These are phyloP conservation scores for Chrysanthemum makinoi DNA, from an alignment of 129 eudicot genomes.

Conservation along the genomic window DNA sequence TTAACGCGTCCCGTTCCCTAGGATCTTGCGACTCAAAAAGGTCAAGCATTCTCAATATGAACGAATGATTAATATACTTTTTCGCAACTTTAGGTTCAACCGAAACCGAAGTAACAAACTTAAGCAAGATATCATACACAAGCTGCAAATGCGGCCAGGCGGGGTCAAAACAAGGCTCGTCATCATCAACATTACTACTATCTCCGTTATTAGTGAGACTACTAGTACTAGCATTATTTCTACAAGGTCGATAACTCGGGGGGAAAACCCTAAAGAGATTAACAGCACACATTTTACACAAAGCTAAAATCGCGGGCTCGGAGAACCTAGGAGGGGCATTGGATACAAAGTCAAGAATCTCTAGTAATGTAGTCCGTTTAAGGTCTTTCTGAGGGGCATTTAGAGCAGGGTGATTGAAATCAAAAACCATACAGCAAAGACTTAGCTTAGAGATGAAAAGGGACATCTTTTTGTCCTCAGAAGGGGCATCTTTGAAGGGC, in stretches of 20 bases:
- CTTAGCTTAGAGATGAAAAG: conserved; percentile 92
- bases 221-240: conserved; percentile 23
- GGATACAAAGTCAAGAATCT: conserved; percentile 71
- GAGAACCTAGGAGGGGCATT: conserved; percentile 69
- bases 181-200: conserved; percentile 61
- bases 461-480: conserved; percentile 63
- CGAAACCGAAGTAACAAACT: conserved; percentile 65
- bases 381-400: conserved; percentile 72
- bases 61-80: conserved; percentile 71
- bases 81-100: conserved; percentile 83
- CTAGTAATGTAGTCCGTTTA: conserved; percentile 64
- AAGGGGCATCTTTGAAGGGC: conserved; percentile 83
- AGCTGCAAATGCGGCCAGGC: conserved; percentile 91
- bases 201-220: conserved; percentile 42
- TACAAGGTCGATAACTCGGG: conserved; percentile 50
- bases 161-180: conserved; percentile 81
- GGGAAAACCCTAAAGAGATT: conserved; percentile 84
- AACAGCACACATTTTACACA: conserved; percentile 86
- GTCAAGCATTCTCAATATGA: conserved; percentile 66
- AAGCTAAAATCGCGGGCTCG: conserved; percentile 82
- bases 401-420: conserved; percentile 63
- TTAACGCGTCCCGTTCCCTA: conserved; percentile 76
- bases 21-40: conserved; percentile 87
- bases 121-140: conserved; percentile 82
- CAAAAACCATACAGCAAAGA: conserved; percentile 86